Evolutionary conservation across 352 stramenopile species (phyloP).

Genomic region (Phytophthora citricola): DNA sequence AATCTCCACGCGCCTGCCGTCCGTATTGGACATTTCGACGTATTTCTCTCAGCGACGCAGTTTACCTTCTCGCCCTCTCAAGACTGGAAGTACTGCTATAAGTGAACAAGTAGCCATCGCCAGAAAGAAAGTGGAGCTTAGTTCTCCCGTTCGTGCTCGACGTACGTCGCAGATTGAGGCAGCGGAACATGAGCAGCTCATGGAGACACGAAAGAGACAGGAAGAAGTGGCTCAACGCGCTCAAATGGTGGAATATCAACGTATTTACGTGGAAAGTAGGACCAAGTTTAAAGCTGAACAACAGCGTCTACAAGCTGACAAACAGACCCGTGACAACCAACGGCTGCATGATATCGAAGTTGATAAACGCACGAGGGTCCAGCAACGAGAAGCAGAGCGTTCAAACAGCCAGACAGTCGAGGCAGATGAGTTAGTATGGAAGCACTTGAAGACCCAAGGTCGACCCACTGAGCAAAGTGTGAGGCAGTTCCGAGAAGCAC

Average conservation of each 20-base stretch:
- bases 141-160: constrained; percentile 14
- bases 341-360: constrained; percentile 12
- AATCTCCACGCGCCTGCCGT: constrained; percentile 25
- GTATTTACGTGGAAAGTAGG: constrained; percentile 30
- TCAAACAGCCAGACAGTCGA: background rate
- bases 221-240: constrained; percentile 14
- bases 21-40: constrained; percentile 24
- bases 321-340: constrained; percentile 24
- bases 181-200: background rate
- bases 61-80: background rate
- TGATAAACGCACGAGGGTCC: constrained; percentile 20
- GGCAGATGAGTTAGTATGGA: constrained; percentile 26
- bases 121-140: constrained; percentile 32
- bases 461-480: constrained; percentile 21
- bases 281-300: constrained; percentile 19
- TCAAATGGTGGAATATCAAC: constrained; percentile 29
- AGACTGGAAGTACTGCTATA: background rate
- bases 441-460: constrained; percentile 23
- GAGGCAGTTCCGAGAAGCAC: constrained; percentile 10
- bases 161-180: constrained; percentile 13
- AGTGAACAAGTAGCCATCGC: constrained; percentile 18
- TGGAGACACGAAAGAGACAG: constrained; percentile 22
- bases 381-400: constrained; percentile 26
- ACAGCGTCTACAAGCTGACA: constrained; percentile 17
- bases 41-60: constrained; percentile 26